phyloP scores from a whole-genome alignment of 1,284 basidiomycete species.

The Sanghuangporus weigelae region DNA sequence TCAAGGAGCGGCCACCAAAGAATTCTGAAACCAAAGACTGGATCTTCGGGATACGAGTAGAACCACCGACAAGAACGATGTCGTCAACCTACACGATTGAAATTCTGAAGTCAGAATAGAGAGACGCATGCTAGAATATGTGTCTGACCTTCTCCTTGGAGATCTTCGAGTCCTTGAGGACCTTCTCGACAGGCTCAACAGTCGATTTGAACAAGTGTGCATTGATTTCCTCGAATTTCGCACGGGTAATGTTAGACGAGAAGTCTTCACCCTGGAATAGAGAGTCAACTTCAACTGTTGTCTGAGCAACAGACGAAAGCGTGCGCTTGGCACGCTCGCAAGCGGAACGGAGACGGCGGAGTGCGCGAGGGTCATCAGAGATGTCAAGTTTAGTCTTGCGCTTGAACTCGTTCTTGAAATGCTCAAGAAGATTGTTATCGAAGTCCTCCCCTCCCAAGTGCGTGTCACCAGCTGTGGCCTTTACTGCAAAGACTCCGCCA shows the following conservation, averaged over 20 bases:
- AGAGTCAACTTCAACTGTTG: constrained; percentile 98
- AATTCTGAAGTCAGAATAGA: constrained; percentile 1
- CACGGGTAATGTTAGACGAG: constrained; percentile 95
- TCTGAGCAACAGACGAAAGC: constrained; percentile 96
- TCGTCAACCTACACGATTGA: constrained; percentile 66
- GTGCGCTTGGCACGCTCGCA: constrained; percentile 99
- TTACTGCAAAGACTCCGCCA: constrained; percentile 95
- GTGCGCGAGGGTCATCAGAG: constrained; percentile 91
- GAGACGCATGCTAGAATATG: neutral
- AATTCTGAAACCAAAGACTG: constrained; percentile 97
- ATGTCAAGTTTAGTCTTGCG: constrained; percentile 97
- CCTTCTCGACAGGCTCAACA: constrained; percentile 97
- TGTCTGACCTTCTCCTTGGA: constrained; percentile 71
- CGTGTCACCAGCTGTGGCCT: constrained; percentile 98
- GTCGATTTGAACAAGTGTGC: constrained; percentile 93
- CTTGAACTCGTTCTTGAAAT: constrained; percentile 99
- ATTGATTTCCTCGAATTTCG: constrained; percentile 99
- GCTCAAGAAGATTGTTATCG: constrained; percentile 94
- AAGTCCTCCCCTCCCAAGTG: constrained; percentile 98
- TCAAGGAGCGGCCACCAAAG: constrained; percentile 95
- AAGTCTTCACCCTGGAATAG: constrained; percentile 96
- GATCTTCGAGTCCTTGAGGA: constrained; percentile 99
- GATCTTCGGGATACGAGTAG: constrained; percentile 99
- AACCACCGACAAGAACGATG: constrained; percentile 99
- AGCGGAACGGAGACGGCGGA: constrained; percentile 91